Percentiles rank a stretch among this genome's conserved stretches.
phyloP scores from a whole-genome alignment of 2,329 filamentous ascomycete genomes.

The Fusarium equiseti region DNA sequence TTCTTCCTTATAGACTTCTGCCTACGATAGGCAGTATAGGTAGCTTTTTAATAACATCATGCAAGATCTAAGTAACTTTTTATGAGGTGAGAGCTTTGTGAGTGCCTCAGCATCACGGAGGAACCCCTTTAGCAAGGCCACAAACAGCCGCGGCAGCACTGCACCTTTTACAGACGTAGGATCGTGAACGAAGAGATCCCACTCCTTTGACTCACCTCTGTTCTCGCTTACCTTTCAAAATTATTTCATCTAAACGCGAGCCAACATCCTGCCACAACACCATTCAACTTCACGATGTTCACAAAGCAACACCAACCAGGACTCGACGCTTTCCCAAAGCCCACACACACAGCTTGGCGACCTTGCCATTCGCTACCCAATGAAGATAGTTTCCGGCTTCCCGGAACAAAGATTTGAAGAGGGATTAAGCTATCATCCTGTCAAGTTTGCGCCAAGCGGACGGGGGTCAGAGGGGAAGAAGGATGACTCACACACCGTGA shows the following conservation, averaged over 20 bases:
- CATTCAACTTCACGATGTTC: slow-evolving; percentile 17
- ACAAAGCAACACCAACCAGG: slow-evolving; percentile 9
- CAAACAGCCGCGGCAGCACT: not conserved
- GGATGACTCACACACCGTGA: slow-evolving; percentile 49
- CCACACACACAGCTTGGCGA: slow-evolving; percentile 32
- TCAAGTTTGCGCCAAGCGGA: slow-evolving; percentile 25
- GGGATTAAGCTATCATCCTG: slow-evolving; percentile 21
- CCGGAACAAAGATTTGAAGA: slow-evolving; percentile 17
- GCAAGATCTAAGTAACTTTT: not conserved
- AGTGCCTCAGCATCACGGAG: slow-evolving; percentile 20
- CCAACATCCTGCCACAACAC: slow-evolving; percentile 14
- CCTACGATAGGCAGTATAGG: not conserved
- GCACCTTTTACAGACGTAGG: slow-evolving; percentile 10
- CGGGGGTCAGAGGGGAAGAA: slow-evolving; percentile 9
- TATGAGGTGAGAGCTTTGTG: not conserved
- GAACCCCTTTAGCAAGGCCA: not conserved
- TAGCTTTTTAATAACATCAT: not conserved
- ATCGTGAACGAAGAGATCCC: slow-evolving; percentile 1
- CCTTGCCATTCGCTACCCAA: slow-evolving; percentile 43
- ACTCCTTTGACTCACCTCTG: slow-evolving; percentile 13
- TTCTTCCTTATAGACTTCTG: not conserved
- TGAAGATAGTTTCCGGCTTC: slow-evolving; percentile 43
- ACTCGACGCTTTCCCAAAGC: not conserved
- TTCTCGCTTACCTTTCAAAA: slow-evolving; percentile 12
- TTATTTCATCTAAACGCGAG: slow-evolving; percentile 13